These are phyloP conservation scores for Aspergillus clavatus DNA, from an alignment of 2,329 filamentous ascomycete genomes.

Conservation along the genomic window DNA sequence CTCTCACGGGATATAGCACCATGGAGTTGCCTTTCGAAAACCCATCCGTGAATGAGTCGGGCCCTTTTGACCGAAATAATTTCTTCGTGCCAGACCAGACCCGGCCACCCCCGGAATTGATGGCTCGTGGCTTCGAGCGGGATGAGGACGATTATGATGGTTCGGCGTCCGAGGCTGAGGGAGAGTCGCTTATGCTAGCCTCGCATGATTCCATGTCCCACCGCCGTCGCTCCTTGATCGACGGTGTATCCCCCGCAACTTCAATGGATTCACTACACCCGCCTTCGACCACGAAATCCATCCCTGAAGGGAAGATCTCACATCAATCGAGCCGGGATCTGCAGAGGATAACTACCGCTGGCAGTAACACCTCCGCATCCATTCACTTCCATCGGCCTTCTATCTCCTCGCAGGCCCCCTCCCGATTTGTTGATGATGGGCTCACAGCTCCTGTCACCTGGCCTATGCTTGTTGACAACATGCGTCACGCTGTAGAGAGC, in stretches of 20 bases:
- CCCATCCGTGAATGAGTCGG: conserved; percentile 74
- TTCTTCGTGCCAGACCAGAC: conserved; percentile 85
- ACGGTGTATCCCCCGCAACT: conserved; percentile 75
- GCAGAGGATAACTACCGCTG: conserved; percentile 40
- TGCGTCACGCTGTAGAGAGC: conserved; percentile 82
- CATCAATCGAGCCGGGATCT: conserved; percentile 15
- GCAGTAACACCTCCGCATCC: conserved; percentile 52
- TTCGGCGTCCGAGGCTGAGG: conserved; percentile 82
- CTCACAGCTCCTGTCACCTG: conserved; percentile 75
- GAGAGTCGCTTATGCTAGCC: conserved; percentile 65
- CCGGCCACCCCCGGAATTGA: conserved; percentile 81
- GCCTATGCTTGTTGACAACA: conserved; percentile 85
- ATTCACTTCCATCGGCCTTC: conserved; percentile 45
- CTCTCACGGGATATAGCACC: conserved; percentile 88
- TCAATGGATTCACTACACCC: conserved; percentile 88
- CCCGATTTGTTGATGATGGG: conserved; percentile 89
- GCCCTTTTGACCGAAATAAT: conserved; percentile 83
- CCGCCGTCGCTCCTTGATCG: conserved; percentile 62
- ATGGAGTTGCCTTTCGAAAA: conserved; percentile 94
- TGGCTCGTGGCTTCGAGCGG: conserved; percentile 74
- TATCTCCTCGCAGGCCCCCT: conserved; percentile 55
- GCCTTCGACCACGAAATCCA: conserved; percentile 55
- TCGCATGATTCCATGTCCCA: conserved; percentile 64
- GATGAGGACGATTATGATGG: conserved; percentile 91
- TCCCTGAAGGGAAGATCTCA: conserved; percentile 48